Percentiles rank a stretch among this genome's conserved stretches.
Evolutionary conservation across 805 yeast genomes (phyloP).

Genomic region (Candida ipomoeae): DNA sequence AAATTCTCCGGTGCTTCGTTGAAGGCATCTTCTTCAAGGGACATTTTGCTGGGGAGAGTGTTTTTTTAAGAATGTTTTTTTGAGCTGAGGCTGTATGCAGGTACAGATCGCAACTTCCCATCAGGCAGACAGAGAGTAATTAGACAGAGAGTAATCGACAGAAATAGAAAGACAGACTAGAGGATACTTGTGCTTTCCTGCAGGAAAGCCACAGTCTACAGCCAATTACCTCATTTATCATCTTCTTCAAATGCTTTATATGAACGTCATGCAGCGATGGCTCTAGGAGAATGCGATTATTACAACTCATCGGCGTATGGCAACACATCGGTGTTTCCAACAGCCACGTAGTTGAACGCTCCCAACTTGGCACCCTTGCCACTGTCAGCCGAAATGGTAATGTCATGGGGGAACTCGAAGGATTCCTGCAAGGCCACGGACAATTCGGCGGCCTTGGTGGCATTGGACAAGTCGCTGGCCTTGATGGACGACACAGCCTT

Average conservation of each 20-base stretch:
- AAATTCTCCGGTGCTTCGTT: constrained; percentile 67
- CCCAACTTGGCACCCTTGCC: constrained; percentile 42
- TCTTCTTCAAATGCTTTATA: constrained; percentile 7
- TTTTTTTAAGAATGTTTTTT: constrained; percentile 4
- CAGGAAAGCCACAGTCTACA: no score
- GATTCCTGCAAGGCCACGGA: constrained; percentile 40
- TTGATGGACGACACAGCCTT: constrained; percentile 31
- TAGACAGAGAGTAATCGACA: no score
- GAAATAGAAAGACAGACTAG: no score
- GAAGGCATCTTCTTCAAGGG: constrained; percentile 48
- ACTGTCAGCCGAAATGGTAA: constrained; percentile 32
- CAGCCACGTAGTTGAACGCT: constrained; percentile 74
- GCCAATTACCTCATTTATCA: not conserved
- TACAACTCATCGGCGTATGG: constrained; percentile 90
- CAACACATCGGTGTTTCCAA: constrained; percentile 81
- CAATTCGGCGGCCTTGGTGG: constrained; percentile 41
- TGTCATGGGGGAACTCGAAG: constrained; percentile 28
- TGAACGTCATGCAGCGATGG: constrained; percentile 8
- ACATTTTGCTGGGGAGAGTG: constrained; percentile 23
- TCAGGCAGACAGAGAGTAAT: no score
- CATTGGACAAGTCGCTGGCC: constrained; percentile 53
- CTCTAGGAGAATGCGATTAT: constrained; percentile 13
- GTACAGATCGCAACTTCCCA: not conserved
- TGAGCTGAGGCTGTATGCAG: constrained; percentile 2
- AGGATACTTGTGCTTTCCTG: no score